A percentile compares a stretch with the other conserved stretches of the same genome.
These are phyloP conservation scores for Phytophthora pisi DNA, from an alignment of 352 stramenopile genomes.

Conservation along the genomic window DNA sequence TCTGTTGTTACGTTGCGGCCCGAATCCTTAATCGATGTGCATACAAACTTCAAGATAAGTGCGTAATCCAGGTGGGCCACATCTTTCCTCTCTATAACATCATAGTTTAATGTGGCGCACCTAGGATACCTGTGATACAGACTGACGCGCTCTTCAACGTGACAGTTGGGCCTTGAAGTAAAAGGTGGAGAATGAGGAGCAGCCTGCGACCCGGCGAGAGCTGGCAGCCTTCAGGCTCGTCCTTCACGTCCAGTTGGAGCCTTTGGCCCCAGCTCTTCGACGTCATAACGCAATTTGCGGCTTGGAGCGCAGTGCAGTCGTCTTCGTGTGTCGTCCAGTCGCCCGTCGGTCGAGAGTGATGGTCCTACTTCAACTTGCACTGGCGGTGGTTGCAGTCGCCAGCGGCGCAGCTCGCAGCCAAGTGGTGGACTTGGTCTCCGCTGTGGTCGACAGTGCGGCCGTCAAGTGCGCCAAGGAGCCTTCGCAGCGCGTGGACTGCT, in stretches of 20 bases:
- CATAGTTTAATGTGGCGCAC: not conserved
- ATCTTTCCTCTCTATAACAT: not conserved
- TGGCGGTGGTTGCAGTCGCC: conserved; percentile 20
- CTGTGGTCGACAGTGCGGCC: conserved; percentile 14
- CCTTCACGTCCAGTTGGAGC: not conserved
- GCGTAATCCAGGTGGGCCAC: not conserved
- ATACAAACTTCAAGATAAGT: conserved; percentile 33
- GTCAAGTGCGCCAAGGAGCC: conserved; percentile 38
- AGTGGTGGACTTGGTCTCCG: conserved; percentile 14
- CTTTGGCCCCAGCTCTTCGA: not conserved
- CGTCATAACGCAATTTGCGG: conserved; percentile 38
- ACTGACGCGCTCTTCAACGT: conserved; percentile 15
- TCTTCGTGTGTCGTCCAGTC: not conserved
- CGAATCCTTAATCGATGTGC: conserved; percentile 24
- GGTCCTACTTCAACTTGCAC: conserved; percentile 21
- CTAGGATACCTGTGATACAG: not conserved
- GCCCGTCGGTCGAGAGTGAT: conserved; percentile 25
- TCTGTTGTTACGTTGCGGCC: conserved; percentile 26
- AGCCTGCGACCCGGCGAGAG: conserved; percentile 29
- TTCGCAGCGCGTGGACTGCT: conserved; percentile 66
- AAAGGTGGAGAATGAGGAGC: conserved; percentile 25
- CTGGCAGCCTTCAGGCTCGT: conserved; percentile 6
- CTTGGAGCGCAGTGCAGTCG: conserved; percentile 6
- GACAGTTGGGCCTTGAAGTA: conserved; percentile 36
- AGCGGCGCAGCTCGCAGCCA: not conserved